A percentile compares a stretch with the other conserved stretches of the same genome.
These are phyloP conservation scores for Saccharomyces eubayanus DNA, from an alignment of 805 yeast genomes.

Conservation along the genomic window DNA sequence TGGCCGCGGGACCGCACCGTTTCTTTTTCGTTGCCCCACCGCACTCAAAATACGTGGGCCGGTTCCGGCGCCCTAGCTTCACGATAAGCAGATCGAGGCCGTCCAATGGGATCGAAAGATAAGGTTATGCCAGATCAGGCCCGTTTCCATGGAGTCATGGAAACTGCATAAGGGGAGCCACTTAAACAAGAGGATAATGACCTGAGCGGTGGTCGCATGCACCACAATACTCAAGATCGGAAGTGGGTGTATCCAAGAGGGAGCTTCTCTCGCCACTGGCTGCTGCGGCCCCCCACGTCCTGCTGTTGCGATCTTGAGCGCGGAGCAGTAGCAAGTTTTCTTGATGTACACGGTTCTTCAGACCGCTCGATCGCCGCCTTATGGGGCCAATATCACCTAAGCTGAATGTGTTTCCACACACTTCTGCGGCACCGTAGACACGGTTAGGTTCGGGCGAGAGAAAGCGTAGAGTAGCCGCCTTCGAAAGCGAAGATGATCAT, in stretches of 20 bases:
- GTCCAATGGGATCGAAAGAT: not conserved
- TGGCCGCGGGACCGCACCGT: not conserved
- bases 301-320: not conserved
- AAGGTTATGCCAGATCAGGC: not conserved
- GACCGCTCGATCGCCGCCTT: not conserved
- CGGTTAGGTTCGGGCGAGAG: not conserved
- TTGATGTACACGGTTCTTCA: not conserved
- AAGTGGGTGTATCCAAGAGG: not conserved
- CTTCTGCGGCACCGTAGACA: no score
- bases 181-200: not conserved
- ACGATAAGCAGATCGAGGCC: not conserved
- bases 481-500: no score
- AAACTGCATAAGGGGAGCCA: not conserved
- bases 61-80: not conserved
- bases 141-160: not conserved
- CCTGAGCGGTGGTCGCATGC: not conserved
- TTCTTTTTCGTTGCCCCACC: not conserved
- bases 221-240: not conserved
- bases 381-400: not conserved
- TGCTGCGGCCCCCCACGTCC: not conserved
- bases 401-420: not conserved
- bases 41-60: not conserved
- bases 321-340: not conserved
- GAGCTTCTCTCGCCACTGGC: not conserved
- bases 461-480: no score